These are phyloP conservation scores for Eudorina sp. DNA, from an alignment of 139 green algal species.

Conservation along the genomic window DNA sequence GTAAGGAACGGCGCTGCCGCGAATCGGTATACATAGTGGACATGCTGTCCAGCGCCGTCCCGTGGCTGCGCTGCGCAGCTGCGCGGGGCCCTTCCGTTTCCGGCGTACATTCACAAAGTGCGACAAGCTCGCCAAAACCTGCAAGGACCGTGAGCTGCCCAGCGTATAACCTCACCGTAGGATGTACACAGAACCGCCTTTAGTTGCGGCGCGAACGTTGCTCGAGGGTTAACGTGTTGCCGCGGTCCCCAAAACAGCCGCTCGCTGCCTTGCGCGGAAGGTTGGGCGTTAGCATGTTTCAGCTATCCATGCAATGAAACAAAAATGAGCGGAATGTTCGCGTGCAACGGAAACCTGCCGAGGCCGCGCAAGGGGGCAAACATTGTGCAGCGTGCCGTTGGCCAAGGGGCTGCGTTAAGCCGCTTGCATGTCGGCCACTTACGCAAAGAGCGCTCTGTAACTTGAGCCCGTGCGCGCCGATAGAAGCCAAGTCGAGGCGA, in stretches of 20 bases:
- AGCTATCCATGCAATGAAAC: neutral
- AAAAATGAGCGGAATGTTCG: neutral
- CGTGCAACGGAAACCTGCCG: neutral
- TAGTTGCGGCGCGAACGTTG: neutral
- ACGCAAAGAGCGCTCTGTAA: neutral
- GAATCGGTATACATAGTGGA: neutral
- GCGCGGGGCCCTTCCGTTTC: neutral
- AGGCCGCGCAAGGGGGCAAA: neutral
- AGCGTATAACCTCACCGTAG: neutral
- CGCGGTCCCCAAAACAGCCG: neutral
- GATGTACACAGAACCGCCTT: neutral
- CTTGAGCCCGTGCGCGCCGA: neutral
- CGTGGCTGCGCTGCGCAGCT: neutral
- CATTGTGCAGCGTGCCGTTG: neutral
- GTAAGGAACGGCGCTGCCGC: neutral
- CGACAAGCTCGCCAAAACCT: neutral
- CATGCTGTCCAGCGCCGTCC: neutral
- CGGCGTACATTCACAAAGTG: slow-evolving; percentile 2
- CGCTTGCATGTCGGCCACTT: neutral
- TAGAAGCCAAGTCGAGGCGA: neutral
- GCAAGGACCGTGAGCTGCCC: neutral
- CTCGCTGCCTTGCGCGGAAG: neutral
- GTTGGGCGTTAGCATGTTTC: neutral
- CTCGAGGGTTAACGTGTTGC: neutral
- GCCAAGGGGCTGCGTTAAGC: neutral